Evolutionary conservation across 805 yeast species (phyloP).

Genomic region (Yarrowia alimentaria): DNA sequence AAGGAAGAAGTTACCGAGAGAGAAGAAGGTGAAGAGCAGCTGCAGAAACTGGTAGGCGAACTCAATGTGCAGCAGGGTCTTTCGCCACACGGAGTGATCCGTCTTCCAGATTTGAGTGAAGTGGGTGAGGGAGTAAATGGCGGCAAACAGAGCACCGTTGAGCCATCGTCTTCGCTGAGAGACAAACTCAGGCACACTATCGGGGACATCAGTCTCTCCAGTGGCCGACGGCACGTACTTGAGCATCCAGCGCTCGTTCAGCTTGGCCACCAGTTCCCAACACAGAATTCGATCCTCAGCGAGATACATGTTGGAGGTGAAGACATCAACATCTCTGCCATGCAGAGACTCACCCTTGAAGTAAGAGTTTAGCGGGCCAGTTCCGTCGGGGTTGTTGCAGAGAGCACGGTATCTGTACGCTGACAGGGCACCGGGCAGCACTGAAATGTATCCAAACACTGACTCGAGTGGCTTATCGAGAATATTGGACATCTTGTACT

Average conservation of each 20-base stretch:
- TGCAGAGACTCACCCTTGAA: slow-evolving; percentile 80
- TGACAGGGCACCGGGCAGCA: slow-evolving; percentile 92
- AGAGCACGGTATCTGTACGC: slow-evolving; percentile 91
- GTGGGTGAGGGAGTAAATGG: slow-evolving; percentile 81
- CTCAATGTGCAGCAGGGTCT: slow-evolving; percentile 78
- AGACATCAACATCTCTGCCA: slow-evolving; percentile 68
- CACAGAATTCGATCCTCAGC: slow-evolving; percentile 96
- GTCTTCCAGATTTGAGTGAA: slow-evolving; percentile 87
- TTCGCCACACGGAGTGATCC: slow-evolving; percentile 77
- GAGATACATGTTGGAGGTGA: slow-evolving; percentile 93
- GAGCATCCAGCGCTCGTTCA: slow-evolving; percentile 78
- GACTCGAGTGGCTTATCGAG: slow-evolving; percentile 93
- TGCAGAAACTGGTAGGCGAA: slow-evolving; percentile 83
- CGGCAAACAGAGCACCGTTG: slow-evolving; percentile 97
- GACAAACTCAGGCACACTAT: slow-evolving; percentile 87
- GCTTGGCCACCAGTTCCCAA: slow-evolving; percentile 92
- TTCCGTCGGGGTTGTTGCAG: slow-evolving; percentile 79
- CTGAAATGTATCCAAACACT: slow-evolving; percentile 87
- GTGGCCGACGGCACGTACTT: slow-evolving; percentile 89
- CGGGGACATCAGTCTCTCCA: slow-evolving; percentile 98
- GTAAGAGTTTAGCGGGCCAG: slow-evolving; percentile 86
- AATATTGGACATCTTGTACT: slow-evolving; percentile 95
- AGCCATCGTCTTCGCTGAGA: slow-evolving; percentile 98
- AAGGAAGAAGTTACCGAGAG: slow-evolving; percentile 85
- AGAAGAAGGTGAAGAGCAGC: slow-evolving; percentile 84